phyloP scores from a whole-genome alignment of 352 stramenopile species.

The Pythium insidiosum region DNA sequence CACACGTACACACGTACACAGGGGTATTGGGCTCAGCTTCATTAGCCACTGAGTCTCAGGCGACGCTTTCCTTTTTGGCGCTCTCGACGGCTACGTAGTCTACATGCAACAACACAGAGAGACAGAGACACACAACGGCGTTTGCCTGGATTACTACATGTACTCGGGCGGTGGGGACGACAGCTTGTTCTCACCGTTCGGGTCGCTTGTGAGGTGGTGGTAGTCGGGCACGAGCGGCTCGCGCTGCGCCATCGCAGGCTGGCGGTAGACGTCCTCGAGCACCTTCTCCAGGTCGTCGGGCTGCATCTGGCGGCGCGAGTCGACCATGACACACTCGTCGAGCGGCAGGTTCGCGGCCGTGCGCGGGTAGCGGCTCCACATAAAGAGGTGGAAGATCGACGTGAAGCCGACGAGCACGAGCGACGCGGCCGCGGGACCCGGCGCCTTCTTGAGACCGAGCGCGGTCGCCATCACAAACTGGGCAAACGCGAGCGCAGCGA shows the following conservation, averaged over 20 bases:
- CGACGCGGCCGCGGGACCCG: slow-evolving; percentile 41
- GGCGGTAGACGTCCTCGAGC: slow-evolving; percentile 61
- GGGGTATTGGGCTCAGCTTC: no score
- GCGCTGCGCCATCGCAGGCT: slow-evolving; percentile 55
- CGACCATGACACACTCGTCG: slow-evolving; percentile 65
- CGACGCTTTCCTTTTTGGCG: no score
- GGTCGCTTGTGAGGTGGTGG: slow-evolving; percentile 55
- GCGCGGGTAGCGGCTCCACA: slow-evolving; percentile 56
- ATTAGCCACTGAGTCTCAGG: no score
- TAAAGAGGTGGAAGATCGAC: slow-evolving; percentile 60
- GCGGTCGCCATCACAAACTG: slow-evolving; percentile 73
- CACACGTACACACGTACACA: no score
- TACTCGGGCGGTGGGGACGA: slow-evolving; percentile 55
- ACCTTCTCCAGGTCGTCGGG: slow-evolving; percentile 43
- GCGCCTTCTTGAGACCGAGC: slow-evolving; percentile 68
- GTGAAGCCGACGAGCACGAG: slow-evolving; percentile 67
- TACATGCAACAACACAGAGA: no score
- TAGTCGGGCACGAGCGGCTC: slow-evolving; percentile 69
- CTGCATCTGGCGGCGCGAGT: slow-evolving; percentile 46
- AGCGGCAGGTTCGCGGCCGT: slow-evolving; percentile 63
- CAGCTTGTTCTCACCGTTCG: slow-evolving; percentile 49
- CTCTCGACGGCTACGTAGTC: no score
- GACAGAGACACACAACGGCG: no score
- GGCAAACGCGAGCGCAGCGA: slow-evolving; percentile 67
- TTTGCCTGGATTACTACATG: slow-evolving; percentile 23